Evolutionary conservation across 2,329 filamentous ascomycete species (phyloP).

Genomic region (Pseudocercospora cruenta): DNA sequence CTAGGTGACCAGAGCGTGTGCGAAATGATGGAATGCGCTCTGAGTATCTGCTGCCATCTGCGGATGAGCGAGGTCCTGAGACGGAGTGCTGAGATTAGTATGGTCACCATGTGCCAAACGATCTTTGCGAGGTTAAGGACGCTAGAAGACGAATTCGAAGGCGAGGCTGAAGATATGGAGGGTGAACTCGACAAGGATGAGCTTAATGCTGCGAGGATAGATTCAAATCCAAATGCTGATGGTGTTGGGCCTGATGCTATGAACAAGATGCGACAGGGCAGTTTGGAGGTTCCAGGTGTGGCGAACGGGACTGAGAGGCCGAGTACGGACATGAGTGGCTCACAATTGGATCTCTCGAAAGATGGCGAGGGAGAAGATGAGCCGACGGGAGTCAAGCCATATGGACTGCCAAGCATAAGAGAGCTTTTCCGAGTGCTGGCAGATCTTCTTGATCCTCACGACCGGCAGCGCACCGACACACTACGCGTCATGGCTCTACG

Average conservation of each 20-base stretch:
- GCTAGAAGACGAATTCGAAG: conserved; percentile 70
- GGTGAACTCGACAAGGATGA: conserved; percentile 65
- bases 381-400: conserved; percentile 72
- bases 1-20: conserved; percentile 98
- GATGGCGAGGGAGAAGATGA: conserved; percentile 43
- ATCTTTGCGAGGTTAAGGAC: conserved; percentile 94
- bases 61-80: conserved; percentile 88
- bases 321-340: conserved; percentile 44
- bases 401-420: conserved; percentile 89
- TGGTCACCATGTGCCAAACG: conserved; percentile 99
- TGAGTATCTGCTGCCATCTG: conserved; percentile 95
- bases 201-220: conserved; percentile 80
- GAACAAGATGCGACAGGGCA: conserved; percentile 60
- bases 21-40: conserved; percentile 97
- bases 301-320: conserved; percentile 40
- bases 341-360: conserved; percentile 49
- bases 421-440: conserved; percentile 94
- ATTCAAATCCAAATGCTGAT: conserved; percentile 58
- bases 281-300: conserved; percentile 52
- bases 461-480: conserved; percentile 87
- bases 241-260: conserved; percentile 46
- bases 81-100: conserved; percentile 89
- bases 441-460: conserved; percentile 89
- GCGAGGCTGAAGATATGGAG: conserved; percentile 66
- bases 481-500: conserved; percentile 97